phyloP scores from a whole-genome alignment of 495 filamentous ascomycete species.

The Aspergillus ostianus region DNA sequence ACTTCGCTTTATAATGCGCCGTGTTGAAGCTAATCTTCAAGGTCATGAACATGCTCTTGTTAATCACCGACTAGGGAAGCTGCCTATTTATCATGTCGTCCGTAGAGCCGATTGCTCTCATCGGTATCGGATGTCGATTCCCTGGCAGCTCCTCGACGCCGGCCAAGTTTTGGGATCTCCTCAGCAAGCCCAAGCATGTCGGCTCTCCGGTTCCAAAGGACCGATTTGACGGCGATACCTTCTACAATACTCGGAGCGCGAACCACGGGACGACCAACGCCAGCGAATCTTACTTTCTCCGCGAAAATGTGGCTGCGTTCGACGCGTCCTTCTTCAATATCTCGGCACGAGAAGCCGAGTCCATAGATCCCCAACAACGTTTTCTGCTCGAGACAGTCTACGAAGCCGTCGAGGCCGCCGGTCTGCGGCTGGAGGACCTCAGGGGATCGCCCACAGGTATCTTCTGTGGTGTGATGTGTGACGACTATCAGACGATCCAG shows the following conservation, averaged over 20 bases:
- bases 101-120: constrained; percentile 20
- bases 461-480: constrained; percentile 19
- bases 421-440: constrained; percentile 27
- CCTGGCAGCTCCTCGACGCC: constrained; percentile 18
- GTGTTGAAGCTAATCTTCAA: no score
- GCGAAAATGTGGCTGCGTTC: constrained; percentile 46
- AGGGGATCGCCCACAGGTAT: constrained; percentile 17
- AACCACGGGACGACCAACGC: constrained; percentile 15
- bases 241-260: constrained; percentile 26
- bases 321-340: constrained; percentile 48
- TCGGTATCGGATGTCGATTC: constrained; percentile 24
- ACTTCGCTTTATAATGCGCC: no score
- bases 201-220: constrained; percentile 5
- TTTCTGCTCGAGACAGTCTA: constrained; percentile 32
- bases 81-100: not conserved
- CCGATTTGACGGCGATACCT: constrained; percentile 36
- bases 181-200: constrained; percentile 26
- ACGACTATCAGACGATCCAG: constrained; percentile 18
- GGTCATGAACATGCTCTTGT: no score
- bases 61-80: no score
- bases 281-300: constrained; percentile 31
- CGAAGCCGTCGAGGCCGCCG: constrained; percentile 39
- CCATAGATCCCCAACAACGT: constrained; percentile 40
- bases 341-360: constrained; percentile 25
- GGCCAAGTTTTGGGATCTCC: constrained; percentile 25